A percentile compares a stretch with the other conserved stretches of the same genome.
Conservation (phyloP, 345 rosid genomes). For the Acer campestre region DNA sequence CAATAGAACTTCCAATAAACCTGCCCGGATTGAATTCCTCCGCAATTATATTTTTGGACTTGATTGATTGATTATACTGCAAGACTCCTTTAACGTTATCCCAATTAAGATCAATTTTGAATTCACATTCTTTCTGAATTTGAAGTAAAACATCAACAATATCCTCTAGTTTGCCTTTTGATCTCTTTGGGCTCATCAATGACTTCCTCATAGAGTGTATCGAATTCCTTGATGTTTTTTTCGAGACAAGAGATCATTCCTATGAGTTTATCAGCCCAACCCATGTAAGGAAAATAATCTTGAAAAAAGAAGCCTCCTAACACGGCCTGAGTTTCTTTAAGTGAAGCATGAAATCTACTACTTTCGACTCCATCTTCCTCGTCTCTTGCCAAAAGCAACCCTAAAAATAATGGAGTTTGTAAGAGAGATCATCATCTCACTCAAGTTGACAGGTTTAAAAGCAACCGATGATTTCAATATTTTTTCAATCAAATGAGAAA, state of each 20-base stretch:
- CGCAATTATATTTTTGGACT: too few species aligned
- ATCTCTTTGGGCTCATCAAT: constrained; percentile 34
- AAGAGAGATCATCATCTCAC: constrained; percentile 25
- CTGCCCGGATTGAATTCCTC: too few species aligned
- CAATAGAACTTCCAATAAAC: too few species aligned
- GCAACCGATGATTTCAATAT: constrained; percentile 16
- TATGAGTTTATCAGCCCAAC: constrained; percentile 44
- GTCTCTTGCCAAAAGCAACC: constrained; percentile 43
- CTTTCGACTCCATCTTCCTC: constrained; percentile 31
- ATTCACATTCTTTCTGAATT: constrained; percentile 25
- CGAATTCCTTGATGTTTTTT: constrained; percentile 35
- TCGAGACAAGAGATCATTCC: constrained; percentile 38
- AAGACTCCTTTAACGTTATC: constrained; percentile 61
- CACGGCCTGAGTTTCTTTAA: constrained; percentile 35
- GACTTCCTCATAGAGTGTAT: constrained; percentile 42
- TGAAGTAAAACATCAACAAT: constrained; percentile 46
- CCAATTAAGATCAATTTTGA: constrained; percentile 27
- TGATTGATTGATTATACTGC: constrained; percentile 32
- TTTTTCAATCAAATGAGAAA: constrained; percentile 31
- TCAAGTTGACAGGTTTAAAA: constrained; percentile 26
- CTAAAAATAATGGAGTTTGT: constrained; percentile 33
- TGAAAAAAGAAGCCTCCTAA: constrained; percentile 38
- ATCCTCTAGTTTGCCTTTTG: constrained; percentile 34
- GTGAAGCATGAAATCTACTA: constrained; percentile 29
- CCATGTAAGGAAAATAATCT: constrained; percentile 43